Evolutionary conservation across 495 filamentous ascomycete species (phyloP), one percentile per base, ranked within the genome.

Genomic region (Penicillium longicatenatum): DNA sequence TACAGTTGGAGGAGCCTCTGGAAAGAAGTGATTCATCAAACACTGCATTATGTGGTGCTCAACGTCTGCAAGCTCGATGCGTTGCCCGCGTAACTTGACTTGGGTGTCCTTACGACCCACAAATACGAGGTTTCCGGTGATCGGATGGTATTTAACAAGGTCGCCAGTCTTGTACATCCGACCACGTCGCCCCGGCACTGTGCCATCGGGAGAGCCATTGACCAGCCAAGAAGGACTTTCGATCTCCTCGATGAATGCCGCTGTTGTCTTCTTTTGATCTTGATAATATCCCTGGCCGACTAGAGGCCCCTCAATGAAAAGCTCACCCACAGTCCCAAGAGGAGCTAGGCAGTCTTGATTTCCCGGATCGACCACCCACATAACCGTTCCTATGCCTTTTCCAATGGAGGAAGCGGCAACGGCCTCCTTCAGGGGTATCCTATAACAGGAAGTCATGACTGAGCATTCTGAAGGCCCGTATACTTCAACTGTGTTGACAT

Each of bases 301-400:
- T 76, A 69, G 4, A 76, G 78, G 1, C 79, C 82, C 54, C 62
- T 81, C 77, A 41, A 86, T 68, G n/a, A 80, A 48, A 37, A 86
- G 66, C 61, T 86, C 84, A 10, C 84, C 84, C 6, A 80, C 65
- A 4, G 68, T 61, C 4, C 83, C 83, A 29, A 85, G 55, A 0
- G 80, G 79, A 9, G 75, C 67, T 2, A 86, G 72, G 35, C 80
- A 54, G 41, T 80, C 71, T 50, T 81, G 63, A 5, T 64, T 50
- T 37, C 79, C 71, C 5, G 55, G 39, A 42, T 62, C 6, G 0
- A 22, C 12, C 0, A 65, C 55, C 63, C 63, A 65, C 29, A 30
- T 10, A 20, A 19, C 9, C n/a, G 5, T 4, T 6, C 30, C 17
- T 2, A 21, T 19, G 29, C n/a, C n/a, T n/a, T 30, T 30, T 30